These are phyloP conservation scores for Hyphopichia wangnamkhiaoensis DNA, from an alignment of 1,139 yeast genomes.

Conservation along the genomic window DNA sequence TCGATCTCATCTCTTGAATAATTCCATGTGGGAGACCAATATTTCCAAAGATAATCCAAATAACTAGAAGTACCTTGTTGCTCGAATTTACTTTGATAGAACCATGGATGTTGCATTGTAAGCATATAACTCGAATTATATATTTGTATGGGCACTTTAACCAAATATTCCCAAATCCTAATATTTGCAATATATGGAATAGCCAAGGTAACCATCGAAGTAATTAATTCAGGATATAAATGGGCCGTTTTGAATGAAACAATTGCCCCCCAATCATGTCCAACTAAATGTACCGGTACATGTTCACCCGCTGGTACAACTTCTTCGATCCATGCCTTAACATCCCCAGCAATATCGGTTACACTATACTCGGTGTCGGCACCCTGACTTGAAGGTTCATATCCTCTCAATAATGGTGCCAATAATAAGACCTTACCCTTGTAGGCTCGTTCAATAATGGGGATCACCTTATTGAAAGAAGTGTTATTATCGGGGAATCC, in stretches of 20 bases:
- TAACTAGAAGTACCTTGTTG: slow-evolving; percentile 24
- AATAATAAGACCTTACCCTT: slow-evolving; percentile 25
- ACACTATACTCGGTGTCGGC: slow-evolving; percentile 26
- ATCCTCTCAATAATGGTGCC: slow-evolving; percentile 45
- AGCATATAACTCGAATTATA: slow-evolving; percentile 40
- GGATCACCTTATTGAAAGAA: slow-evolving; percentile 29
- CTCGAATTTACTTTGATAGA: slow-evolving; percentile 25
- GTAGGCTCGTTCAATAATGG: slow-evolving; percentile 20
- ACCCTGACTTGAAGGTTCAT: slow-evolving; percentile 39
- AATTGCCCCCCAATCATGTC: slow-evolving; percentile 53
- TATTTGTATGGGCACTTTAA: slow-evolving; percentile 36
- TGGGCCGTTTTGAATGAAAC: slow-evolving; percentile 37
- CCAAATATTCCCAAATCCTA: slow-evolving; percentile 26
- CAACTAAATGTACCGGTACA: slow-evolving; percentile 42
- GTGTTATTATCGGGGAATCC: slow-evolving; percentile 47
- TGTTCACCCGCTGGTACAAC: slow-evolving; percentile 17
- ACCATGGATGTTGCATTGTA: slow-evolving; percentile 36
- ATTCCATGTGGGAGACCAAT: slow-evolving; percentile 46
- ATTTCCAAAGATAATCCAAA: slow-evolving; percentile 36
- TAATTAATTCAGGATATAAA: slow-evolving; percentile 35
- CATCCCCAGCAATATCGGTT: slow-evolving; percentile 36
- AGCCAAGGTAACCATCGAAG: slow-evolving; percentile 40
- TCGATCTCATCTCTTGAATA: slow-evolving; percentile 28
- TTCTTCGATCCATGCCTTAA: slow-evolving; percentile 33
- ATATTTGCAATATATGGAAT: slow-evolving; percentile 40